Evolutionary conservation across 2,329 filamentous ascomycete genomes (phyloP).

Genomic region (Cordyceps javanica): DNA sequence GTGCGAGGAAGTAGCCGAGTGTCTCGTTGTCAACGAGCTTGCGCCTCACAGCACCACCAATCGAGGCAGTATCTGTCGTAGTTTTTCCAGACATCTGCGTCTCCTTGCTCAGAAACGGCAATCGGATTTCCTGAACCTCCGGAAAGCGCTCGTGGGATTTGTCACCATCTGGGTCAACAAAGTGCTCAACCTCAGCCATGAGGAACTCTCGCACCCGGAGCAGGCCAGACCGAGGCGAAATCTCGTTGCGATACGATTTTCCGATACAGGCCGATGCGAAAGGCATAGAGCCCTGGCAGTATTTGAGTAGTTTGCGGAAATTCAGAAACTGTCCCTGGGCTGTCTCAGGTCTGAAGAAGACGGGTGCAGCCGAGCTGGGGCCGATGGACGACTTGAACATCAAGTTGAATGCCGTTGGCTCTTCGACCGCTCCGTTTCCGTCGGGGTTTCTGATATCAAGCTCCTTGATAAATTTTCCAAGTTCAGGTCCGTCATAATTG

Average conservation of each 20-base stretch:
- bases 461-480: slow-evolving; percentile 57
- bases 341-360: slow-evolving; percentile 59
- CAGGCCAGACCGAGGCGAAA: slow-evolving; percentile 59
- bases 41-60: slow-evolving; percentile 55
- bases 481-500: slow-evolving; percentile 58
- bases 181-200: slow-evolving; percentile 66
- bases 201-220: slow-evolving; percentile 62
- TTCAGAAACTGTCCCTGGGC: slow-evolving; percentile 65
- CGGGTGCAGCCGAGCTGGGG: slow-evolving; percentile 56
- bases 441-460: slow-evolving; percentile 60
- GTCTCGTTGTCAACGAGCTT: slow-evolving; percentile 63
- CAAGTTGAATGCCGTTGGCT: slow-evolving; percentile 62
- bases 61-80: slow-evolving; percentile 46
- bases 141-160: slow-evolving; percentile 60
- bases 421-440: slow-evolving; percentile 52
- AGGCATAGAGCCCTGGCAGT: slow-evolving; percentile 61
- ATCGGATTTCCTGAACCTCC: slow-evolving; percentile 53
- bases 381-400: slow-evolving; percentile 68
- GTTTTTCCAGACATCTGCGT: slow-evolving; percentile 58
- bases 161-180: slow-evolving; percentile 55
- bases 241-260: slow-evolving; percentile 66
- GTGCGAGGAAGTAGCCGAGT: slow-evolving; percentile 61
- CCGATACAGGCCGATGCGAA: slow-evolving; percentile 66
- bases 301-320: slow-evolving; percentile 62
- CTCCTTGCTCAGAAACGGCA: slow-evolving; percentile 54